Evolutionary conservation across 1,139 yeast species (phyloP), one percentile per base, ranked within the genome.

Genomic region (Saccharomyces hybrid): DNA sequence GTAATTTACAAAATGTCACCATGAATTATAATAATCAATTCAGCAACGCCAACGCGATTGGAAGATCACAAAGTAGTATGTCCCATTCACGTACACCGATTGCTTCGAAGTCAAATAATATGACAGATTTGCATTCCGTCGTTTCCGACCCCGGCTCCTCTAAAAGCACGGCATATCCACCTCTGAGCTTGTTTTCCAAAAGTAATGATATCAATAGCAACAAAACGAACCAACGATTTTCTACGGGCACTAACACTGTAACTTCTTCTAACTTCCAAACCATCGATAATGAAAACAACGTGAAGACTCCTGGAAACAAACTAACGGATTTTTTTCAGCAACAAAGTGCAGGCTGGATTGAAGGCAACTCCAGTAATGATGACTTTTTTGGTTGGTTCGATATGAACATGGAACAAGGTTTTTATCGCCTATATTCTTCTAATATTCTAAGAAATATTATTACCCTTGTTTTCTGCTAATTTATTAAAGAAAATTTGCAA

Each of bases 341-440:
- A 71, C 96, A 88, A 64, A 85, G 90, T 25, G 81, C 83, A 51
- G 91, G 89, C 32, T 88, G 96, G 96, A 83, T 84, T 71, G 88
- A 87, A 61, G 78, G 79, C 11, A 85, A 81, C 56, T 61, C 65
- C 14, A 63, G 63, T 48, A 66, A 62, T 26, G 97, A 90, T 67
- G 97, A 90, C 67, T 85, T 91, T 66, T 74, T 91, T 52, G 97
- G 97, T n/a, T 91, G 96, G 96, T 86, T 90, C 74, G 96, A 90
- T 66, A 83, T 76, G 64, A 79, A 80, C 58, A 77, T 79, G 82
- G 80, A 79, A 4, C 83, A 83, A 0, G 82, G 78, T 57, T 80
- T 80, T 61, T 80, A 60, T 65, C 23, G 53, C 25, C 25, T 5
- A 23, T 23, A 23, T 23, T 23, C 25, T 34, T 34, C n/a, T n/a